Base-by-base conservation (phyloP, 108 stramenopile genomes). In the Schizochytrium sp. region DNA sequence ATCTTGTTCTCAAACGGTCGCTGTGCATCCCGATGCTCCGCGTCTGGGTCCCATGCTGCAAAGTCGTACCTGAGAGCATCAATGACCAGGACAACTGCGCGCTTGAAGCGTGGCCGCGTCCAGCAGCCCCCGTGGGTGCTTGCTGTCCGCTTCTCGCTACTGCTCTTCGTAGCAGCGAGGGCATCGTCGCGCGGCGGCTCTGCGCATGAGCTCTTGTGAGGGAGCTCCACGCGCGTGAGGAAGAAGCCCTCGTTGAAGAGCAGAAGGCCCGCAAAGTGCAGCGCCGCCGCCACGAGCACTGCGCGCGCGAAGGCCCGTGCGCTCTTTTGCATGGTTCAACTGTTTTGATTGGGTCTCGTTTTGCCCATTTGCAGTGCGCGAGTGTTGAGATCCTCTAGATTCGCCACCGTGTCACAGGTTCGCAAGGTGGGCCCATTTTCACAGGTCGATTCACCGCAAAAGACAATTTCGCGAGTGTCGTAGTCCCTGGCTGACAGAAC, bases 21-120 rank as follows among this genome's bases (percentile, higher is more conserved):
- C 53, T 92, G 18, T 45, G 57, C 23, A 21, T 16, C n/a, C 71
- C 55, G 34, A 12, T 53, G 59, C 6, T 44, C 72, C 12, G 87
- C 87, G 12, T 10, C 34, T 58, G 58, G 53, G 72, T 90, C 53
- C 34, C 57, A 51, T 12, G 43, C 89, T 23, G 96, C 96, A 93
- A 98, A 98, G 90, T 98, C 98, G 91, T 97, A 97, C 48, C 97
- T 92, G 58, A 99, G 92, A 25, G 98, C 98, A 90, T 99, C 98
- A 41, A 99, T 95, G 0, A 99, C 96, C 43, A 99, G 57, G 71
- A 98, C 92, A 18, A 95, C 93, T 89, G 97, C 72, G 5, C 95
- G 94, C 87, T 97, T 94, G 72, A 96, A 93, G 41, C 89, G 88
- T 25, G 95, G 97, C 55, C 92, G 89, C 60, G 95, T 76, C 96